These are phyloP conservation scores for Wickerhamiella qilinensis DNA, from an alignment of 805 yeast genomes.

Conservation along the genomic window DNA sequence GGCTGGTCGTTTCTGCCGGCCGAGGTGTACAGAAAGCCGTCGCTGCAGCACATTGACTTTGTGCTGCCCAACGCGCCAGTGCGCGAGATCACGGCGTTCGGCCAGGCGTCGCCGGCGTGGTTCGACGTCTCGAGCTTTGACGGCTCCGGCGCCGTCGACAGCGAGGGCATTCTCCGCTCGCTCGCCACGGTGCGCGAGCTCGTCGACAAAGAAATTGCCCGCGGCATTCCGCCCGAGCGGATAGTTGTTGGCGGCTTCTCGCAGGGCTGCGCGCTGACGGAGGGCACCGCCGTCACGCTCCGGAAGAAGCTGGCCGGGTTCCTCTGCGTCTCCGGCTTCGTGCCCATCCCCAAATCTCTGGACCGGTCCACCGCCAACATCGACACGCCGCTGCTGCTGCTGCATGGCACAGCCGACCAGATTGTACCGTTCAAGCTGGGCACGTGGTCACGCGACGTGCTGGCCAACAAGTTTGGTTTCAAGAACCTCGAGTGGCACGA, in stretches of 20 bases:
- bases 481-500: constrained; percentile 28
- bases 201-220: constrained; percentile 19
- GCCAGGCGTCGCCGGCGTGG: constrained; percentile 68
- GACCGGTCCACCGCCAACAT: constrained; percentile 25
- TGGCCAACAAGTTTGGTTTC: constrained; percentile 31
- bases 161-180: constrained; percentile 23
- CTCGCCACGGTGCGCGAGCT: constrained; percentile 18
- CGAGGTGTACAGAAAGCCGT: constrained; percentile 28
- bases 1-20: constrained; percentile 83
- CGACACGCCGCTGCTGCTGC: constrained; percentile 67
- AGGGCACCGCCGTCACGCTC: constrained; percentile 21
- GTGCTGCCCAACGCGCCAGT: constrained; percentile 86
- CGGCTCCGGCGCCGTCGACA: constrained; percentile 18
- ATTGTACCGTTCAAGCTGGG: constrained; percentile 34
- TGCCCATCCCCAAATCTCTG: constrained; percentile 21
- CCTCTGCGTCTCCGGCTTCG: constrained; percentile 62
- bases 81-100: constrained; percentile 51
- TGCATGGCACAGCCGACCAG: constrained; percentile 73
- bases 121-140: constrained; percentile 42
- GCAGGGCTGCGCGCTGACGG: constrained; percentile 77
- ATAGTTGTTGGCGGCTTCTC: constrained; percentile 91
- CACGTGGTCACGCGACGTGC: constrained; percentile 28
- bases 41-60: constrained; percentile 43
- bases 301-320: constrained; percentile 58
- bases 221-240: constrained; percentile 27